Evolutionary conservation across 2,329 filamentous ascomycete genomes (phyloP), one percentile per base, ranked within the genome.

Genomic region (Simplicillium aogashimaense): DNA sequence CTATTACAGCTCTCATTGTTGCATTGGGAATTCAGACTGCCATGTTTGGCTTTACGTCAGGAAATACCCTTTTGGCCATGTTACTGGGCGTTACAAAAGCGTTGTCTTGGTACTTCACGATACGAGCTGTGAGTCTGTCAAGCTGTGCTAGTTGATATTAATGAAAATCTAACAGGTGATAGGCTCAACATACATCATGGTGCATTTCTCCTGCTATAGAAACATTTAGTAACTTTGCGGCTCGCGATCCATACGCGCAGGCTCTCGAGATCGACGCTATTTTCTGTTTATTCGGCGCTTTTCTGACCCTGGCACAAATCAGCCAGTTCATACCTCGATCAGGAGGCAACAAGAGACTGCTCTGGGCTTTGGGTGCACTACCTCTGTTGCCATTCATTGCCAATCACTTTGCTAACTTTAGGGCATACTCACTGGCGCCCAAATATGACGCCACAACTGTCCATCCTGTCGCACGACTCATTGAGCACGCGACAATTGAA

Each of bases 381-480:
- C 10, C 63, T 0, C 6, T 65, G 1, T 7, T 54, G 6, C 57
- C 61, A 0, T 63, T 56, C 17, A 3, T 61, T 0, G 43, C 45
- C 5, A 60, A 60, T 14, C 15, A 55, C 3, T 41, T 43, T 7
- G 43, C 47, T 7, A 58, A 63, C 14, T 34, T 39, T 3, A 12
- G 28, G 1, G 35, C 48, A 10, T 43, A 51, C 9, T 49, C 41
- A 2, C 35, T 42, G 1, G 35, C 45, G 4, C 18, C 38, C 3
- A 18, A 36, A 33, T 50, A 50, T 12, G 38, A 33, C 2, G 25
- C 37, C 11, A 16, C 32, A 0, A 15, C 39, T 2, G 35, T 51
- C 0, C 64, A 69, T 39, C 64, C 66, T 0, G 46, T 66, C 9
- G 59, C 65, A 31, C 25, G 40, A 1, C 41, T 69, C 1, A 50